phyloP scores from a whole-genome alignment of 2,329 filamentous ascomycete genomes.

The Aspergillus glaucus region DNA sequence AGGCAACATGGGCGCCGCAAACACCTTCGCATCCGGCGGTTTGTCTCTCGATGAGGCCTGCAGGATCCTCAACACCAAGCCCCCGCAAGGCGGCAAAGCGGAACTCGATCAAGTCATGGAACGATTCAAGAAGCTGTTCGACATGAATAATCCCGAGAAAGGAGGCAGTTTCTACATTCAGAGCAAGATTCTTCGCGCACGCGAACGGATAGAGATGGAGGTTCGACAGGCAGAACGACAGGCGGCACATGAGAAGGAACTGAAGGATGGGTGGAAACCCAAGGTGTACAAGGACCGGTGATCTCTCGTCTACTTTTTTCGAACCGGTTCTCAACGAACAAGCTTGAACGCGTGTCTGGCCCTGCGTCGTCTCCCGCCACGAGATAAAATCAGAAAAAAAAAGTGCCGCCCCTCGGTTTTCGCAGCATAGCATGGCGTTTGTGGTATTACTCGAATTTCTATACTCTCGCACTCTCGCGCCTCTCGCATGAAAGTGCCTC shows the following conservation, averaged over 20 bases:
- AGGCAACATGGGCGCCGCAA: constrained; percentile 44
- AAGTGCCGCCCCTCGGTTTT: constrained; percentile 17
- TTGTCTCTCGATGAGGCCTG: constrained; percentile 95
- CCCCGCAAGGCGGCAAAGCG: constrained; percentile 68
- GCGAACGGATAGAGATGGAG: constrained; percentile 88
- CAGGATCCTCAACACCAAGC: constrained; percentile 93
- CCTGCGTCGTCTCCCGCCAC: constrained; percentile 3
- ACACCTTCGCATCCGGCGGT: constrained; percentile 58
- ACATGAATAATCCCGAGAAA: constrained; percentile 88
- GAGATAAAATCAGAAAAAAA: not conserved
- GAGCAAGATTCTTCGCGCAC: constrained; percentile 87
- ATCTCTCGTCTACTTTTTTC: constrained; percentile 9
- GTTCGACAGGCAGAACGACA: constrained; percentile 65
- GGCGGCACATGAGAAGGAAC: constrained; percentile 67
- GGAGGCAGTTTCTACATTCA: constrained; percentile 97
- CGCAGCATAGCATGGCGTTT: constrained; percentile 39
- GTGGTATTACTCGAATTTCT: constrained; percentile 15
- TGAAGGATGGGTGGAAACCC: constrained; percentile 83
- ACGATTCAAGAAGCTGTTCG: constrained; percentile 90
- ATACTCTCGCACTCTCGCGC: not conserved
- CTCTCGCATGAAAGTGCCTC: not conserved
- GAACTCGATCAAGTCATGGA: constrained; percentile 74
- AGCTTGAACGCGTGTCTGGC: not conserved
- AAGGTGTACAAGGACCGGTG: constrained; percentile 87
- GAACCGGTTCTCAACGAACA: not conserved